Base-by-base conservation (phyloP, 257 asterid genomes). In the Solanum tacnaense region DNA sequence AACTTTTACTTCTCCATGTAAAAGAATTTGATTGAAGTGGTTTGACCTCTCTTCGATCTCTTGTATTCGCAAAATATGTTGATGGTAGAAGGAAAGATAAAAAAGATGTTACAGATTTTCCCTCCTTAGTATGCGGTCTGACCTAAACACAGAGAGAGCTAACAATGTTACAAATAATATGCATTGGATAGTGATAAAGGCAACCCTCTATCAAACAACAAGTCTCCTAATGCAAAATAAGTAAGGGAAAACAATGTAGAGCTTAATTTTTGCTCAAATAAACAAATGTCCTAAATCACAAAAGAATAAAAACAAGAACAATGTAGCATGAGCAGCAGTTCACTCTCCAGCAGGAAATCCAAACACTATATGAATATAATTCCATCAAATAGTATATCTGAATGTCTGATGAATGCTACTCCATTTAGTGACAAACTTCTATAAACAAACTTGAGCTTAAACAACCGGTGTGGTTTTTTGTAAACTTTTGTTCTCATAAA, bases 1-100 rank as follows among this genome's bases (percentile, higher is more conserved):
- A 96, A 83, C 91, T 93, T 91, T 92, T 93, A 86, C 94, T 94
- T 91, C 94, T 92, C 98, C 98, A 94, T 44, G 91, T 90, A 87
- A 93, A 94, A 21, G 98, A 93, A 89, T 90, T 78, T 25, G 96
- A 92, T 83, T 90, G 91, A 67, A 90, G 78, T 41, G 92, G 89
- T 89, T 88, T 90, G 89, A 74, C 87, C 85, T 92, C 96, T 76
- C 89, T 86, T 62, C 86, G 86, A 65, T 38, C 85, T 11, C 89
- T 92, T 88, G 93, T 88, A 92, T 95, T 92, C 79, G 84, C 96
- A 88, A 94, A 91, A 84, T 92, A 92, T 60, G 90, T 88, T 36
- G 98, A 88, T 31, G 98, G 98, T 83, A 95, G 93, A 83, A 93
- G 76, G 79, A 88, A 92, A 85, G 98, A 91, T 44, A 95, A 78